Evolutionary conservation across 1,284 basidiomycete species (phyloP).

Genomic region (Cerioporus squamosus): DNA sequence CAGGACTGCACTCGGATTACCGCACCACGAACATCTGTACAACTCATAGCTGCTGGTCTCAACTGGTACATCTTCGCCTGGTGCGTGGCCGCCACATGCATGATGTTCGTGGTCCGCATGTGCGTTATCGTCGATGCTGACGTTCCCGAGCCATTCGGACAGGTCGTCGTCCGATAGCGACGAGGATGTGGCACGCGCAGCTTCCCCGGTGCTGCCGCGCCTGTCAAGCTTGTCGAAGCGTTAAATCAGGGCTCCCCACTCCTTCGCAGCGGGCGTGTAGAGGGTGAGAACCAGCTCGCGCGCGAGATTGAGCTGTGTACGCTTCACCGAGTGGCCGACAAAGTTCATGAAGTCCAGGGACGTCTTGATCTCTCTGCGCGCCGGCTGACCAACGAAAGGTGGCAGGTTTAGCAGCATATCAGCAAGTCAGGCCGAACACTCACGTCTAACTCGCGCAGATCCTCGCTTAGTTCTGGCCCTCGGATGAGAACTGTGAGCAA

Average conservation of each 20-base stretch:
- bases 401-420: neutral
- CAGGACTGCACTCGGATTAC: slow-evolving; percentile 55
- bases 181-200: neutral
- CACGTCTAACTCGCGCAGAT: slow-evolving; percentile 54
- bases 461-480: slow-evolving; percentile 49
- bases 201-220: slow-evolving; percentile 29
- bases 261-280: slow-evolving; percentile 44
- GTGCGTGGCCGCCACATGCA: neutral
- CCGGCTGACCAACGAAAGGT: slow-evolving; percentile 32
- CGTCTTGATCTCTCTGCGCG: slow-evolving; percentile 46
- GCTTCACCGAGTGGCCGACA: slow-evolving; percentile 45
- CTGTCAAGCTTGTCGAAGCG: slow-evolving; percentile 25
- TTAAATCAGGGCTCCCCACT: slow-evolving; percentile 47
- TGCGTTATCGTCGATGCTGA: slow-evolving; percentile 26
- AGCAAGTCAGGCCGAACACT: slow-evolving; percentile 20
- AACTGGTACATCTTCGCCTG: neutral
- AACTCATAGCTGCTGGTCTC: slow-evolving; percentile 6
- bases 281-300: slow-evolving; percentile 46
- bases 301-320: slow-evolving; percentile 50
- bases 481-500: slow-evolving; percentile 49
- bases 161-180: slow-evolving; percentile 34
- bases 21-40: slow-evolving; percentile 58
- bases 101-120: neutral
- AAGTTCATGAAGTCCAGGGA: slow-evolving; percentile 51
- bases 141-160: slow-evolving; percentile 26